Conservation (phyloP, 1,139 yeast species). For the Saccharomyces hybrid region DNA sequence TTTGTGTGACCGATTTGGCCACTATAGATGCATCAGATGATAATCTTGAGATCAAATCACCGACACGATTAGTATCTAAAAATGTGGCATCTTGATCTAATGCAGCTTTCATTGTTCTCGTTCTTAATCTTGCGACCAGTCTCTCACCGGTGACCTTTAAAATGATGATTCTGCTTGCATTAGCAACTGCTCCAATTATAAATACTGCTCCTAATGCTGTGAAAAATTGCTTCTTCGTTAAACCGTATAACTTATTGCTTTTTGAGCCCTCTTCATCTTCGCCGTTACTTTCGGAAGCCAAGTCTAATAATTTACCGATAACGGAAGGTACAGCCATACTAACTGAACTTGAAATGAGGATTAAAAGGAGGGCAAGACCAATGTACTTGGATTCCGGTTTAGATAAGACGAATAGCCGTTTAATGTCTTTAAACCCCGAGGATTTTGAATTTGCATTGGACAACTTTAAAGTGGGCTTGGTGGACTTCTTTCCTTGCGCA, state of each 20-base stretch:
- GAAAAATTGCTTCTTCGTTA: constrained; percentile 44
- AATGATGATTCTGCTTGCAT: constrained; percentile 70
- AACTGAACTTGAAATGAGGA: constrained; percentile 54
- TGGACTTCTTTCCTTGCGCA: constrained; percentile 3
- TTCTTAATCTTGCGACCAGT: constrained; percentile 74
- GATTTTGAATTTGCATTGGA: constrained; percentile 6
- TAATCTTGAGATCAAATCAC: constrained; percentile 82
- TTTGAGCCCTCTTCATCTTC: constrained; percentile 26
- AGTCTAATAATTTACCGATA: constrained; percentile 71
- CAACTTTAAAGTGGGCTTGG: constrained; percentile 1
- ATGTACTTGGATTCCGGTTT: constrained; percentile 46
- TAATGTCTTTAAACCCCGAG: constrained; percentile 35
- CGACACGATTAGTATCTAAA: constrained; percentile 85
- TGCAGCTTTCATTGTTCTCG: constrained; percentile 68
- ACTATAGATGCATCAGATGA: constrained; percentile 89
- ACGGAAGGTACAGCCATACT: constrained; percentile 73
- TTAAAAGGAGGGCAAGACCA: constrained; percentile 52
- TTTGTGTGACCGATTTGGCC: constrained; percentile 77
- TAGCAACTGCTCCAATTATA: constrained; percentile 65
- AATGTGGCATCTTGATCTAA: constrained; percentile 85
- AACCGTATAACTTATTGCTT: constrained; percentile 38
- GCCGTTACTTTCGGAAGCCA: constrained; percentile 32
- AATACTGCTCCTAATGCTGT: constrained; percentile 50
- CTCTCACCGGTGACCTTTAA: constrained; percentile 80
- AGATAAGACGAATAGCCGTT: constrained; percentile 46